These are phyloP conservation scores for Hypomyces perniciosus DNA, from an alignment of 2,329 filamentous ascomycete genomes.

Conservation along the genomic window DNA sequence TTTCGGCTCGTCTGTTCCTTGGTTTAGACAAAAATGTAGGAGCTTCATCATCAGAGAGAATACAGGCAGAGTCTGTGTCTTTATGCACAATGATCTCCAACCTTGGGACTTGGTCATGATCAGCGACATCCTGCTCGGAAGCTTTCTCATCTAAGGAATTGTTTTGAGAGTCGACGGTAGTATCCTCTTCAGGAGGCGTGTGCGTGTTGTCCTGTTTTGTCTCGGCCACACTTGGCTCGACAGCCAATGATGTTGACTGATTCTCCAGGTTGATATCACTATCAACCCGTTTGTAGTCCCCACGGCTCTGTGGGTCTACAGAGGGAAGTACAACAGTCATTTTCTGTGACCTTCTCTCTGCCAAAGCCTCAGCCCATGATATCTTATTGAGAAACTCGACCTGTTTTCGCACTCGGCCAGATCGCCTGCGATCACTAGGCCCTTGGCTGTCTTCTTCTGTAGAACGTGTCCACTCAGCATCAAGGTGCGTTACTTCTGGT, in stretches of 20 bases:
- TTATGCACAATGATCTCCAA: not conserved
- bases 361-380: constrained; percentile 22
- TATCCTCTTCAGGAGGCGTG: not conserved
- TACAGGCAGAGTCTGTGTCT: constrained; percentile 14
- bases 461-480: not conserved
- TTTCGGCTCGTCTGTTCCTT: not conserved
- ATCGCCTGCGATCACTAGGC: constrained; percentile 17
- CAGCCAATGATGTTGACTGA: not conserved
- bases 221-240: not conserved
- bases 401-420: constrained; percentile 24
- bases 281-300: constrained; percentile 14
- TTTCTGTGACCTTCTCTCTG: constrained; percentile 10
- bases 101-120: not conserved
- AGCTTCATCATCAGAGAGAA: constrained; percentile 32
- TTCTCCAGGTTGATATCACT: not conserved
- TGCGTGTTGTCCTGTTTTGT: not conserved
- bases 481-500: not conserved
- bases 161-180: not conserved
- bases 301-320: constrained; percentile 3
- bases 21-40: constrained; percentile 21
- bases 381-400: constrained; percentile 26
- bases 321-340: constrained; percentile 15
- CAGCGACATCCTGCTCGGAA: constrained; percentile 3
- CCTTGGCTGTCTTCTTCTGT: constrained; percentile 6
- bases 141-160: constrained; percentile 2